Evolutionary conservation across 176 grass and related monocot species (phyloP), one percentile per base, ranked within the genome.

Genomic region (Thalia dealbata): DNA sequence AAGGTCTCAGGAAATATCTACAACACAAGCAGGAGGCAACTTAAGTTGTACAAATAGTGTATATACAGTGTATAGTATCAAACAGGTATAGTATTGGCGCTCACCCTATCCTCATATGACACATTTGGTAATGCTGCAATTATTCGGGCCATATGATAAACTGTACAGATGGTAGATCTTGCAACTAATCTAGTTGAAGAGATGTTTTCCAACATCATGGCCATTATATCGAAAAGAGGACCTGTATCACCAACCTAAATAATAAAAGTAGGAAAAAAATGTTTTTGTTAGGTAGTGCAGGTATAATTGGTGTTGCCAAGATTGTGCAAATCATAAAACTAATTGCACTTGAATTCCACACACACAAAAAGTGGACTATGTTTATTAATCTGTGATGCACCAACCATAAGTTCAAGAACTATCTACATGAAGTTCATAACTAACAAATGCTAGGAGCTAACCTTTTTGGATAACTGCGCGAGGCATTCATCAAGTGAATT

Each of bases 1-100:
- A 96, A 81, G 14, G 89, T 83, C 59, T 92, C 93, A 15, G 93
- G 93, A 79, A 96, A 96, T 84, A 80, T 84, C 93, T 96, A 71
- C 56, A 80, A 24, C 21, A 69, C 72, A 66, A 69, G 77, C 10
- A 51, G 58, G 24, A 76, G 51, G 23, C 21, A 16, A 61, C 21
- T 35, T 28, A 62, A 19, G 26, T 46, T 16, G n/a, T 24, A 67
- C 54, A 43, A 70, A 62, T 75, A 18, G 59, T 48, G 23, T 55
- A 7, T 75, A 52, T 76, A 44, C 22, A 38, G 30, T 78, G 45
- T 7, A 75, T 76, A 76, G 44, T 14, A 5, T 45, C 21, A 7
- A 71, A 38, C 32, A 59, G 16, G 7, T 14, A 2, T 5, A 65
- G 14, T 32, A 15, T 65, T 38, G 32, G 35, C 77, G 67, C 76